A percentile compares a stretch with the other conserved stretches of the same genome.
Conservation (phyloP, 768 basidiomycete genomes). For the Leucosporidium scottii region DNA sequence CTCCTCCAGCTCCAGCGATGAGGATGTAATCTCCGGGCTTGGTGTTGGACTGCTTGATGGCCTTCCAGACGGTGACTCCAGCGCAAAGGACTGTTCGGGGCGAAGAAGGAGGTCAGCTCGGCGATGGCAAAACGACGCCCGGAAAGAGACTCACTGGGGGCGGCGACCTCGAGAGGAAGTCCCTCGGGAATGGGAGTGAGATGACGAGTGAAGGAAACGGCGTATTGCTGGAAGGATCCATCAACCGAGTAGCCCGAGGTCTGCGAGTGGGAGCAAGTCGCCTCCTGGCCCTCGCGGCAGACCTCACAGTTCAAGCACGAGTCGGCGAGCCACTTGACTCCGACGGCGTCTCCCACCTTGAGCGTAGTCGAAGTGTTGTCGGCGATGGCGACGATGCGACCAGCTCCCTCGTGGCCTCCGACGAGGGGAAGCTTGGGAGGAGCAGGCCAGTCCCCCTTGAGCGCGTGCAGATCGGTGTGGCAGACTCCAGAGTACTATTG, state of each 20-base stretch:
- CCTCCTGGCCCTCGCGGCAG: constrained; percentile 35
- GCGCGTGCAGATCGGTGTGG: constrained; percentile 4
- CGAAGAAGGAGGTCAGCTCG: neutral
- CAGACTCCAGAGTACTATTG: neutral
- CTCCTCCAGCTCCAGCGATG: constrained; percentile 45
- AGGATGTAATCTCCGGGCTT: constrained; percentile 68
- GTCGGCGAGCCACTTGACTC: constrained; percentile 34
- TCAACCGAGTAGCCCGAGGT: constrained; percentile 64
- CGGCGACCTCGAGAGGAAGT: constrained; percentile 52
- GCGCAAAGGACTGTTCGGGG: constrained; percentile 14
- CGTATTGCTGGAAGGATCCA: constrained; percentile 44
- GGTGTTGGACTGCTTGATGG: constrained; percentile 63
- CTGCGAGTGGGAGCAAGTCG: constrained; percentile 1
- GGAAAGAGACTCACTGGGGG: constrained; percentile 42
- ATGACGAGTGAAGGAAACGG: constrained; percentile 57
- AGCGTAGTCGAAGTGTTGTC: constrained; percentile 57
- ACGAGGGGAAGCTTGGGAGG: constrained; percentile 56
- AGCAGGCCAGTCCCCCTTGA: constrained; percentile 57
- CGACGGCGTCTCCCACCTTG: constrained; percentile 37
- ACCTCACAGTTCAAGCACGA: constrained; percentile 41
- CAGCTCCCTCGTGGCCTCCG: constrained; percentile 81
- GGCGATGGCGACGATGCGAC: constrained; percentile 57
- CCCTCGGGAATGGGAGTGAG: constrained; percentile 74
- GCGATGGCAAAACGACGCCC: neutral
- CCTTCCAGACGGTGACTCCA: constrained; percentile 78